These are phyloP conservation scores for Entelexis sorbosivorans DNA, from an alignment of 1,139 yeast species.

Conservation along the genomic window DNA sequence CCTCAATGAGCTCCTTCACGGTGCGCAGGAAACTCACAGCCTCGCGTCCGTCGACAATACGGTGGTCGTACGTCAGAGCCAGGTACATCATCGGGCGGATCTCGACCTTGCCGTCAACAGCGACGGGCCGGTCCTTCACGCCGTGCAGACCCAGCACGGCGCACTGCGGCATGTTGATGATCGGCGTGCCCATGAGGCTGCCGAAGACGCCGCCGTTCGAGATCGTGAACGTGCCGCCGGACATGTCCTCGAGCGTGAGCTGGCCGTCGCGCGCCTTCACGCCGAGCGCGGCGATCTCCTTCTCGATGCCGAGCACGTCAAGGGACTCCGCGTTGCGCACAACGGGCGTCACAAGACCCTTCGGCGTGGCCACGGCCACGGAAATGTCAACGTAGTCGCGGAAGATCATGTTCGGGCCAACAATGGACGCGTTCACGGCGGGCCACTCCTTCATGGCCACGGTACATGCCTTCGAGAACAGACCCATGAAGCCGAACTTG, in stretches of 20 bases:
- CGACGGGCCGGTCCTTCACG: slow-evolving; percentile 94
- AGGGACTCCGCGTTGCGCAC: slow-evolving; percentile 94
- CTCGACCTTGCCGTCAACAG: slow-evolving; percentile 89
- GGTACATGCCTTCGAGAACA: slow-evolving; percentile 87
- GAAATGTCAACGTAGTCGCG: slow-evolving; percentile 95
- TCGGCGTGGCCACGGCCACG: slow-evolving; percentile 97
- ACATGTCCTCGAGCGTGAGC: slow-evolving; percentile 94
- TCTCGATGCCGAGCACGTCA: slow-evolving; percentile 78
- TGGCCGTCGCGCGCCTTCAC: slow-evolving; percentile 94
- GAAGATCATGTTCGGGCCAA: slow-evolving; percentile 81
- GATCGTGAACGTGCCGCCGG: slow-evolving; percentile 98
- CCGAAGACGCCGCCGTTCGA: slow-evolving; percentile 99
- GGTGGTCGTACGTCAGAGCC: slow-evolving; percentile 96
- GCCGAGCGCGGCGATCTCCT: slow-evolving; percentile 73
- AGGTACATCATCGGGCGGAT: slow-evolving; percentile 99
- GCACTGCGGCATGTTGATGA: slow-evolving; percentile 95
- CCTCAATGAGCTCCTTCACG: slow-evolving; percentile 93
- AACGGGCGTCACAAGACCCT: slow-evolving; percentile 97
- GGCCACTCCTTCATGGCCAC: slow-evolving; percentile 94
- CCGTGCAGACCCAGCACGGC: slow-evolving; percentile 98
- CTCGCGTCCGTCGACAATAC: slow-evolving; percentile 97
- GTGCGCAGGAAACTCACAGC: slow-evolving; percentile 96
- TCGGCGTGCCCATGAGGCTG: slow-evolving; percentile 95
- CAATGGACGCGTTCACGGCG: slow-evolving; percentile 91
- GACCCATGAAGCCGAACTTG: slow-evolving; percentile 98